Evolutionary conservation across 441 rosid genomes (phyloP), one percentile per base, ranked within the genome.

Genomic region (Macaranga tanarius): DNA sequence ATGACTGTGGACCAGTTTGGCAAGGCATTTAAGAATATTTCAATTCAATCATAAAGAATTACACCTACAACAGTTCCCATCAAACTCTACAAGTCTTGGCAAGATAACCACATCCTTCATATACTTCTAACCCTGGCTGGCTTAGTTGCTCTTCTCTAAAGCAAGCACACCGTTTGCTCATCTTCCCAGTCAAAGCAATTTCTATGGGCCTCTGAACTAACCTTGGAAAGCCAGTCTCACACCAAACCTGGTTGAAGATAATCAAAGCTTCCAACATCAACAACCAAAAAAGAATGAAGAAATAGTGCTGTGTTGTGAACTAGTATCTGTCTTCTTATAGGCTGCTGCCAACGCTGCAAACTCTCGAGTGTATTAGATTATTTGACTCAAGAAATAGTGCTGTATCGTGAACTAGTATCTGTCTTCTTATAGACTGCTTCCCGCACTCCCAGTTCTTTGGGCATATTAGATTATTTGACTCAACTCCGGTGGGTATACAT

Each of bases 101-200:
- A 54, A 83, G 90, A 77, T 81, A 77, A 77, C 89, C 92, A 71
- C 99, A 95, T 76, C 90, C 96, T 50, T 90, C 73, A 62, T 95
- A 95, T 65, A 92, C 82, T 80, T 90, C 97, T 75, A 95, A 72
- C 28, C 93, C 99, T 48, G 90, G 75, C 74, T 83, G 90, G 74
- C 76, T 77, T 62, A 92, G 88, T 76, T 92, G 89, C 67, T 87
- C 86, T 83, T 86, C 91, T 45, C 25, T 76, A 73, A 87, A 94
- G 83, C 99, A 94, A 58, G 94, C 95, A 5, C 97, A 94, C 17
- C 97, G 87, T 82, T 88, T 92, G 81, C 97, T 95, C 92, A 92
- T 92, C 61, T 88, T 87, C 62, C 97, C 99, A 0, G 92, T 89
- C 81, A 92, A 79, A 20, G 99, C 99, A 70, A 95, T 92, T 81